Base-by-base conservation (phyloP, 2,329 filamentous ascomycete species). In the Paecilomyces dactylethromorphus region DNA sequence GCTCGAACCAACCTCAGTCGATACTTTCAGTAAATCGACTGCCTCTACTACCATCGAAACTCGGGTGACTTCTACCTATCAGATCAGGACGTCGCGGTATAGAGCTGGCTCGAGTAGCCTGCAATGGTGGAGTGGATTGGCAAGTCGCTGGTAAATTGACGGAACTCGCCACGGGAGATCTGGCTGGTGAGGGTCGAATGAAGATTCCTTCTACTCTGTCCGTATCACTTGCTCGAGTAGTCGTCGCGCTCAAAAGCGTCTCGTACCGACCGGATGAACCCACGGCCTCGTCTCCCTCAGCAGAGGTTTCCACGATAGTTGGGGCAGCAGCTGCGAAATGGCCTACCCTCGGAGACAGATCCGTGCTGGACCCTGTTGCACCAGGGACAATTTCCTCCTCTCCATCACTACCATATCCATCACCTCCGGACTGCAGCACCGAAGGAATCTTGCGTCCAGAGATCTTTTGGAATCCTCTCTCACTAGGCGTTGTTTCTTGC, bases 401-500 rank as follows among this genome's bases (percentile, higher is more conserved):
- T 5, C 70, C 56, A 10, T 68, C 67, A 21, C 74, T 74, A 29
- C 77, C 77, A 62, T 75, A 80, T 1, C 77, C 77, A 61, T 80
- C 78, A 29, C 78, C 78, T 11, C 77, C 77, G 24, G 75, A 74
- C 18, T 72, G 71, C n/a, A 80, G 68, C 2, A 79, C 78, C 2
- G 78, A 75, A 13, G 74, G 70, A 18, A 81, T 74, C 58, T 81
- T 81, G 29, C 79, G 71, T 11, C 79, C 79, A 7, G 77, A 77
- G 24, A 81, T 73, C 62, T 79, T 79, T 60, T 80, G 78, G 61
- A 81, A 81, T 2, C 79, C 78, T 8, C 77, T 75, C 60, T 81
- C 78, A 54, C 74, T 75, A 7, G 73, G 65, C 18, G 61, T 66
- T 2, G 74, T 72, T 15, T 69, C 70, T 12, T 69, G 58, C 2